These are phyloP conservation scores for Ambrosiella beaveri DNA, from an alignment of 2,329 filamentous ascomycete genomes.

Conservation along the genomic window DNA sequence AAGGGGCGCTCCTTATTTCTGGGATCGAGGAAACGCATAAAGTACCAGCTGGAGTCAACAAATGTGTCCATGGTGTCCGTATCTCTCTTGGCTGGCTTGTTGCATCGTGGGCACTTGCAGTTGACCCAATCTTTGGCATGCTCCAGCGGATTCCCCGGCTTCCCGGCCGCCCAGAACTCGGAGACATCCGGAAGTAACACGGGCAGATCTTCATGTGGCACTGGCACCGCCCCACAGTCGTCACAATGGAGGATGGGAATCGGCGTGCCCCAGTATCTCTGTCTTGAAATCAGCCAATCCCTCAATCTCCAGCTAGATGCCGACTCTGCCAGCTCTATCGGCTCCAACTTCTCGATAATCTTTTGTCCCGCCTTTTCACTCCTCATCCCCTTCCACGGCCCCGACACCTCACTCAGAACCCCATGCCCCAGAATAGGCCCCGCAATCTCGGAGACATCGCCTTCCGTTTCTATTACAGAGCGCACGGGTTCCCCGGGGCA, in stretches of 20 bases:
- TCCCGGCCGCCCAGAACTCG: conserved; percentile 49
- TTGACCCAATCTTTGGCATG: conserved; percentile 56
- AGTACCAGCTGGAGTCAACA: conserved; percentile 92
- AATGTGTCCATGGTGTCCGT: conserved; percentile 96
- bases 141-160: conserved; percentile 61
- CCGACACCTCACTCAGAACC: conserved; percentile 47
- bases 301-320: conserved; percentile 62
- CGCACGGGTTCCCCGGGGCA: conserved; percentile 40
- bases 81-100: conserved; percentile 54
- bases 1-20: conserved; percentile 46
- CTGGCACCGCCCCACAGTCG: conserved; percentile 61
- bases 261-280: conserved; percentile 80
- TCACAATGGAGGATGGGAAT: conserved; percentile 76
- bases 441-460: conserved; percentile 24
- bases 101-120: conserved; percentile 58
- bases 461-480: conserved; percentile 34
- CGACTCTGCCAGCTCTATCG: conserved; percentile 39
- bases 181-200: conserved; percentile 56
- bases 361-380: conserved; percentile 45
- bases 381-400: conserved; percentile 43
- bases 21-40: conserved; percentile 59
- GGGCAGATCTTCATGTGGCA: conserved; percentile 59
- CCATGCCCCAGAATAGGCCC: conserved; percentile 49
- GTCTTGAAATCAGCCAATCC: conserved; percentile 85
- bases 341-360: conserved; percentile 40